Evolutionary conservation across 1,139 yeast species (phyloP).

Genomic region (Scheffersomyces segobiensis): DNA sequence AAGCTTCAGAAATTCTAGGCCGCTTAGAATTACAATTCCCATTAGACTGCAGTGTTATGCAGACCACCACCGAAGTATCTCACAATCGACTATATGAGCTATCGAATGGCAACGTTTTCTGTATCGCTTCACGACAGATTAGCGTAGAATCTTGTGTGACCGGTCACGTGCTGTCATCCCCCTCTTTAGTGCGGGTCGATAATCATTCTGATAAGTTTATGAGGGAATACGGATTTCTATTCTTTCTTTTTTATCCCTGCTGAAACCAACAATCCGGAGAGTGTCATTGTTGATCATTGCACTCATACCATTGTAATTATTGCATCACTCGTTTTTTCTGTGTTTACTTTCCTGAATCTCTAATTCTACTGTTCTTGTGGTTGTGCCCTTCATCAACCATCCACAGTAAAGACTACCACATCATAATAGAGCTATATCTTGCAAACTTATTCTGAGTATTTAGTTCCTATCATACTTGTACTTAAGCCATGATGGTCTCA

Average conservation of each 20-base stretch:
- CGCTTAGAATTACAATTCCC: background rate
- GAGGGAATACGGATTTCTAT: background rate
- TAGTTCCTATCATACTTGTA: background rate
- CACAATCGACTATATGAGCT: background rate
- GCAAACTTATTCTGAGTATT: background rate
- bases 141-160: background rate
- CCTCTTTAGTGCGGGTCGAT: background rate
- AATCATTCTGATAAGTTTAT: background rate
- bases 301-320: background rate
- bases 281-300: background rate
- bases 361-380: background rate
- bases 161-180: background rate
- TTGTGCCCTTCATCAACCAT: background rate
- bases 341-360: background rate
- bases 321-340: background rate
- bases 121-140: background rate
- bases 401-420: background rate
- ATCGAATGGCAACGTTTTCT: no score
- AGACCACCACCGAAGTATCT: no score
- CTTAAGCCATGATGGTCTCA: slow-evolving; percentile 25
- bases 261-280: background rate
- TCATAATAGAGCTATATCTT: background rate
- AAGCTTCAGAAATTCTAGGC: background rate
- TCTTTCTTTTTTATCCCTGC: background rate
- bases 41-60: background rate